A percentile compares a stretch with the other conserved stretches of the same genome.
These are phyloP conservation scores for Candida stauntonica DNA, from an alignment of 805 yeast genomes.

Conservation along the genomic window DNA sequence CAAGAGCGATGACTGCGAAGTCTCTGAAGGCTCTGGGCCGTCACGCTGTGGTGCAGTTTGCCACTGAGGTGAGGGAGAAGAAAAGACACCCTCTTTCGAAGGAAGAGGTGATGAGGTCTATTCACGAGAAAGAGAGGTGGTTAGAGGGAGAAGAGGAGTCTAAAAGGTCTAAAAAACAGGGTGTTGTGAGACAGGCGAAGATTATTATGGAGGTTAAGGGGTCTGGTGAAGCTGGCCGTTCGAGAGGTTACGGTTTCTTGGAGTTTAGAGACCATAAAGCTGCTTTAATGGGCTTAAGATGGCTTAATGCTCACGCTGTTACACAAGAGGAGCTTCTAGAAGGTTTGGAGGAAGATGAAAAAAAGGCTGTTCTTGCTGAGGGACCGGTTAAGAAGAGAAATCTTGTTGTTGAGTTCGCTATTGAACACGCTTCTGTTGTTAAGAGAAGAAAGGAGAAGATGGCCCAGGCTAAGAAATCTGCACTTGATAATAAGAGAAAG, in stretches of 20 bases:
- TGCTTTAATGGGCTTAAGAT: conserved; percentile 94
- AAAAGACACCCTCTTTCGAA: conserved; percentile 80
- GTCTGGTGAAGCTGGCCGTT: conserved; percentile 79
- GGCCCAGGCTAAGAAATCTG: conserved; percentile 35
- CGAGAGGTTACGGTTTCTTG: conserved; percentile 95
- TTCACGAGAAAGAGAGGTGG: conserved; percentile 51
- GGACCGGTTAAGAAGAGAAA: conserved; percentile 54
- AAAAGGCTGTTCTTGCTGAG: conserved; percentile 49
- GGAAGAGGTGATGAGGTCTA: conserved; percentile 83
- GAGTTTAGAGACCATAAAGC: conserved; percentile 89
- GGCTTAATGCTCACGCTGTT: conserved; percentile 93
- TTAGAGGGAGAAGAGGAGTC: conserved; percentile 40
- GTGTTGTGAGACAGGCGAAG: conserved; percentile 92
- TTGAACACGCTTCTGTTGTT: conserved; percentile 91
- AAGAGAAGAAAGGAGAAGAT: conserved; percentile 80
- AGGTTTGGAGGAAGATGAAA: conserved; percentile 69
- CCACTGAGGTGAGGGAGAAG: conserved; percentile 74
- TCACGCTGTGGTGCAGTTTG: conserved; percentile 91
- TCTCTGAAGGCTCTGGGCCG: conserved; percentile 89
- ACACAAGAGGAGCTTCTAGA: conserved; percentile 61
- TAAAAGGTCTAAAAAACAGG: conserved; percentile 69
- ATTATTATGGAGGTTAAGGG: conserved; percentile 91
- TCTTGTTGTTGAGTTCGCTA: conserved; percentile 89
- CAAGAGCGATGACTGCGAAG: conserved; percentile 86
- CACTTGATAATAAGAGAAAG: conserved; percentile 25